Evolutionary conservation across 1,284 basidiomycete genomes (phyloP), one percentile per base, ranked within the genome.

Genomic region (Malassezia globosa): DNA sequence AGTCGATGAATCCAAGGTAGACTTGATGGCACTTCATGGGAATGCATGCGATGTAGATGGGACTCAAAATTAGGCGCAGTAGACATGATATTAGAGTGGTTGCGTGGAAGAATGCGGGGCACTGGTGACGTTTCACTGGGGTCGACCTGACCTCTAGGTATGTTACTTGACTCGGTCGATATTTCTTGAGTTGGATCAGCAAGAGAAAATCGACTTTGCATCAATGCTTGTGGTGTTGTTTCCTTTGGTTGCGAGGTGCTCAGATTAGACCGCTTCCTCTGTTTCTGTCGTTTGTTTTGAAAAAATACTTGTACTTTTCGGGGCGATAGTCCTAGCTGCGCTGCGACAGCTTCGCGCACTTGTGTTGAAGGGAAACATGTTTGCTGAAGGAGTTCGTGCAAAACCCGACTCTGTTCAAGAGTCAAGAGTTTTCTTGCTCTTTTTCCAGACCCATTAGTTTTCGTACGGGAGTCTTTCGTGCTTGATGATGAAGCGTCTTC

Each of bases 291-390:
- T 45, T 56, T 56, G 31, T 56, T 56, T 22, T 56, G 54, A 26
- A 56, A 56, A 27, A 56, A 56, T 13, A 64, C 62, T 24, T 66
- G 63, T 1, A 66, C 63, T 37, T 66, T 66, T 2, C 63, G 46
- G 0, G 63, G 58, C 1, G 56, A 56, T 7, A 66, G 53, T 10
- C 55, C 52, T 6, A 66, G 51, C 41, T 64, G 43, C 1, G 42
- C 31, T 2, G 63, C 61, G 2, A 58, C 57, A 6, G 47, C 50
- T 42, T 66, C 60, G 7, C 63, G 56, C 2, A 59, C 48, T 21
- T 56, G 48, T 4, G 63, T 66, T 0, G 61, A 60, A 0, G 63
- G 63, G 24, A 66, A 66, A 22, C 59, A 48, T 5, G 63, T 66
- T 50, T 63, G 48, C 37, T 57, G 52, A 0, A 64, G 34, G 6